Evolutionary conservation across 108 stramenopile genomes (phyloP).

Genomic region (Pseudonitzschia pungens): DNA sequence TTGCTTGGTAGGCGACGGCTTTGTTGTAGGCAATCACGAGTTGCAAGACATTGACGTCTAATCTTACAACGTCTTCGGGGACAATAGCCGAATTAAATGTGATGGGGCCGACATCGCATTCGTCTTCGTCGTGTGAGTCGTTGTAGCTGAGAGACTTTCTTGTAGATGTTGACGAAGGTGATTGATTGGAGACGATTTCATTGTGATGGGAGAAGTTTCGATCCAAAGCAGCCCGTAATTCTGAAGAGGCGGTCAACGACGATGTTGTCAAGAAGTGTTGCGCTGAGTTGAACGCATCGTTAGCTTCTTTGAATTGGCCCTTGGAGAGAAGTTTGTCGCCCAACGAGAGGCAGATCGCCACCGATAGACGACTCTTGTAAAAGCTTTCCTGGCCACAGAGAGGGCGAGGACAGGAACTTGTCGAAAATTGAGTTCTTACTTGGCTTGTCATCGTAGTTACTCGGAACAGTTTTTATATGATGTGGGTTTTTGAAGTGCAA

Average conservation of each 20-base stretch:
- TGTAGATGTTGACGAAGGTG: not conserved
- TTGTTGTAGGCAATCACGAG: slow-evolving; percentile 44
- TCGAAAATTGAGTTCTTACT: not conserved
- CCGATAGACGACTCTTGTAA: slow-evolving; percentile 3
- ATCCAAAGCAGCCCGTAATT: not conserved
- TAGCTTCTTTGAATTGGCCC: slow-evolving; percentile 3
- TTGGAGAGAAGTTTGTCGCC: slow-evolving; percentile 4
- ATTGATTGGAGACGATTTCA: not conserved
- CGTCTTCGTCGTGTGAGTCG: slow-evolving; percentile 47
- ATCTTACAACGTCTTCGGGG: not conserved
- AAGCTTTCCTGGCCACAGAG: not conserved
- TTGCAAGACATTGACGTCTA: slow-evolving; percentile 27
- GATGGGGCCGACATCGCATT: slow-evolving; percentile 51
- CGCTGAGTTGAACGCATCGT: slow-evolving; percentile 3
- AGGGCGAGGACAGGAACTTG: not conserved
- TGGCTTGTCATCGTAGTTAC: not conserved
- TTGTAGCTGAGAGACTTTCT: not conserved
- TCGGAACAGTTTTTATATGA: not conserved
- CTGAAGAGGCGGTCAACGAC: not conserved
- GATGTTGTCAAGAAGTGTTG: not conserved
- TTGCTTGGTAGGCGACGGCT: slow-evolving; percentile 34
- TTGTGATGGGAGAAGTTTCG: not conserved
- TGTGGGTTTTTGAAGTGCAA: not conserved
- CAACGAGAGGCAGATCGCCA: slow-evolving; percentile 5
- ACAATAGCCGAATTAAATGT: slow-evolving; percentile 23